A percentile compares a stretch with the other conserved stretches of the same genome.
phyloP scores from a whole-genome alignment of 2,329 filamentous ascomycete species.

The Aspergillus sp. region DNA sequence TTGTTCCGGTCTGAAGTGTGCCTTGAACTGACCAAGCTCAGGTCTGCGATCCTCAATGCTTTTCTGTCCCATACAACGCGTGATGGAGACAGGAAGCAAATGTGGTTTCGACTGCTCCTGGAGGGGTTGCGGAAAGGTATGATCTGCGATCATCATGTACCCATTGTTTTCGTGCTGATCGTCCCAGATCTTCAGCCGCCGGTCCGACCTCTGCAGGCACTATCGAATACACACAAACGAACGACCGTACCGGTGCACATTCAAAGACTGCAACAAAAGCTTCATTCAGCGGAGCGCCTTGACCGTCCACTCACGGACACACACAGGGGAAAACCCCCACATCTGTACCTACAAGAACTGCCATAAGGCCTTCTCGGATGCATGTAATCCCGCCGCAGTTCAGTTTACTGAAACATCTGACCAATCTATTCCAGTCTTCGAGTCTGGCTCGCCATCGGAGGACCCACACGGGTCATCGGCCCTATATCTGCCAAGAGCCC shows the following conservation, averaged over 20 bases:
- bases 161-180: constrained; percentile 4
- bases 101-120: constrained; percentile 46
- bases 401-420: background rate
- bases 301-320: constrained; percentile 45
- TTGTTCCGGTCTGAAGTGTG: too few species aligned
- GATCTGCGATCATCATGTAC: background rate
- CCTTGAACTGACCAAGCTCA: too few species aligned
- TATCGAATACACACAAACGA: constrained; percentile 50
- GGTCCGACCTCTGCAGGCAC: constrained; percentile 48
- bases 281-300: constrained; percentile 50
- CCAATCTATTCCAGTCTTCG: constrained; percentile 31
- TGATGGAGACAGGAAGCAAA: constrained; percentile 40
- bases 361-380: constrained; percentile 45
- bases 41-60: too few species aligned
- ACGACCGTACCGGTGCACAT: constrained; percentile 46
- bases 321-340: constrained; percentile 47
- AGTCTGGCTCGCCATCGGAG: constrained; percentile 41
- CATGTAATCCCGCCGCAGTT: too few species aligned
- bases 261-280: constrained; percentile 47
- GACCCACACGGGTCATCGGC: constrained; percentile 40
- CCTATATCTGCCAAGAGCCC: constrained; percentile 41
- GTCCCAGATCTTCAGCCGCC: constrained; percentile 47
- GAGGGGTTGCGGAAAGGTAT: constrained; percentile 45
- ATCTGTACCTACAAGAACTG: constrained; percentile 43
- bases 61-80: constrained; percentile 14